These are phyloP conservation scores for Chrysoporthe austroafricana DNA, from an alignment of 2,329 filamentous ascomycete genomes.

Conservation along the genomic window DNA sequence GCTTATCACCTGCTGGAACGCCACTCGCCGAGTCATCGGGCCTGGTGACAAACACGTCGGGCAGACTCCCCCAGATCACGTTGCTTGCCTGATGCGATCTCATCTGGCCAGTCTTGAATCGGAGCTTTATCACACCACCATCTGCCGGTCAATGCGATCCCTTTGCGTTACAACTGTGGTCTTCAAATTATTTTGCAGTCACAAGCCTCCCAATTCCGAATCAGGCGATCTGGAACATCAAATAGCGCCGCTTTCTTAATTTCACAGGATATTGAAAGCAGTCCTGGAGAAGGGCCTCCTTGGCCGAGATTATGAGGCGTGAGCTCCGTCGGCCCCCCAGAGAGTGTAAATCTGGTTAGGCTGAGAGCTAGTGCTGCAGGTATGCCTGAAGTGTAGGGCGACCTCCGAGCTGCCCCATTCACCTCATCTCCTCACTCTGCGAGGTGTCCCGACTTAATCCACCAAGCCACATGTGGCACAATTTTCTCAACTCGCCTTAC, in stretches of 20 bases:
- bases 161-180: neutral
- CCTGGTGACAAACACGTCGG: neutral
- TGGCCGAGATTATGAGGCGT: conserved; percentile 9
- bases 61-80: neutral
- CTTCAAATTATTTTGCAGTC: neutral
- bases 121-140: conserved; percentile 6
- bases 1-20: neutral
- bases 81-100: neutral
- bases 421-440: neutral
- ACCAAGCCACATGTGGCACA: conserved; percentile 7
- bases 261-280: neutral
- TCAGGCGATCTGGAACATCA: neutral
- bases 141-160: conserved; percentile 2
- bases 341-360: conserved; percentile 1
- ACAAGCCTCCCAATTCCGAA: neutral
- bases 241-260: neutral
- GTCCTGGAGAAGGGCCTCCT: neutral
- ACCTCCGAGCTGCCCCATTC: neutral
- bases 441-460: neutral
- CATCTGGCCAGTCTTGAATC: neutral
- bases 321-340: neutral
- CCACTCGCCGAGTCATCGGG: neutral
- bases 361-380: conserved; percentile 11
- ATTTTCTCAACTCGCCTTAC: neutral
- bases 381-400: conserved; percentile 2